phyloP scores from a whole-genome alignment of 2,329 filamentous ascomycete species.

The Paecilomyces variotii region DNA sequence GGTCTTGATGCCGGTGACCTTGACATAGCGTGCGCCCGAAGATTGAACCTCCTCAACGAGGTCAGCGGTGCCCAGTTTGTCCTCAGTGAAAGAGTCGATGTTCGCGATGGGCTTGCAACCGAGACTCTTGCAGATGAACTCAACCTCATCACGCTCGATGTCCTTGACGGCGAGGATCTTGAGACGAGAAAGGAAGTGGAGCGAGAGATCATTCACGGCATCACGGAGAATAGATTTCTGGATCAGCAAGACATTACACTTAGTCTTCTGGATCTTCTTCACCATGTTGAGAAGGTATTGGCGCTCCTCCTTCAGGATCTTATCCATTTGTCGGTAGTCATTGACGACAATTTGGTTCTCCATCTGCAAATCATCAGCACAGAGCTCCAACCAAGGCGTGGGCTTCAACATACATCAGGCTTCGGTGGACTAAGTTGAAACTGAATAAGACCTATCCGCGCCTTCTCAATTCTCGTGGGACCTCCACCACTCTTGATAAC shows the following conservation, averaged over 20 bases:
- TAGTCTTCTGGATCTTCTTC: conserved; percentile 99
- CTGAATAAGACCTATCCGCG: conserved; percentile 90
- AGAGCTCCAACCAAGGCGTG: background rate
- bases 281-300: conserved; percentile 97
- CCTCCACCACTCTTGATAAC: conserved; percentile 92
- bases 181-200: conserved; percentile 96
- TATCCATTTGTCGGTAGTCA: conserved; percentile 99
- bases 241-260: conserved; percentile 96
- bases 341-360: conserved; percentile 99
- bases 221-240: conserved; percentile 98
- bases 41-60: conserved; percentile 86
- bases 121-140: conserved; percentile 98
- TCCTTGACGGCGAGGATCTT: conserved; percentile 96
- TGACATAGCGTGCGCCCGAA: conserved; percentile 84
- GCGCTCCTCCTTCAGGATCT: conserved; percentile 98
- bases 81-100: conserved; percentile 96
- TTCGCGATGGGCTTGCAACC: conserved; percentile 99
- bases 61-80: conserved; percentile 91
- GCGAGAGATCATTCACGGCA: conserved; percentile 91
- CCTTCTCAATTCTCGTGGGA: conserved; percentile 91
- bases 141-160: conserved; percentile 95
- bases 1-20: conserved; percentile 83
- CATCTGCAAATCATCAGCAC: conserved; percentile 54
- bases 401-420: conserved; percentile 63
- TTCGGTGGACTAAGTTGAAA: conserved; percentile 98